phyloP scores from a whole-genome alignment of 2,329 filamentous ascomycete genomes.

The Cercospora sp. region DNA sequence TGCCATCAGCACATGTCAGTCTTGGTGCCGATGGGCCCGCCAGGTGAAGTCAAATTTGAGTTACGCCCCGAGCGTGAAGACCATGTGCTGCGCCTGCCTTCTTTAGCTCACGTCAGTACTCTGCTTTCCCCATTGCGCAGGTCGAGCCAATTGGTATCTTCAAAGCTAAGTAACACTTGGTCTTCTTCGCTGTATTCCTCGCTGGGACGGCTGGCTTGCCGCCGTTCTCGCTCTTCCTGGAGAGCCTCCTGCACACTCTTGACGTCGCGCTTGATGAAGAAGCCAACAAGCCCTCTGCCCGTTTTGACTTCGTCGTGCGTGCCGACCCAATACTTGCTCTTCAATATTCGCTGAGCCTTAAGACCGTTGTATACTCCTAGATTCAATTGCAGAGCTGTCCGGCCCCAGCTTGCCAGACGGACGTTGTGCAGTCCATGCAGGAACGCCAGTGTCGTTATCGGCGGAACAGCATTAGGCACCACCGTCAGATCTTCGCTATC shows the following conservation, averaged over 20 bases:
- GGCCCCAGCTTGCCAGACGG: conserved; percentile 40
- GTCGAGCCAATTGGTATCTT: conserved; percentile 52
- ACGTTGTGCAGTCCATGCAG: conserved; percentile 66
- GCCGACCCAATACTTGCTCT: conserved; percentile 63
- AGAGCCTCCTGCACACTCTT: conserved; percentile 52
- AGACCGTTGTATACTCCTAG: conserved; percentile 64
- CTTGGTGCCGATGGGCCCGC: neutral
- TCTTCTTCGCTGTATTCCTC: conserved; percentile 34
- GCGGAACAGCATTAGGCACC: conserved; percentile 47
- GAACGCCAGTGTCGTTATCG: conserved; percentile 57
- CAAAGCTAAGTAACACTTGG: conserved; percentile 39
- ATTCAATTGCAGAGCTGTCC: conserved; percentile 58
- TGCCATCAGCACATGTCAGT: neutral
- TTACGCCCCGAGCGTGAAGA: neutral
- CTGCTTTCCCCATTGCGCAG: conserved; percentile 58
- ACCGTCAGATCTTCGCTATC: conserved; percentile 46
- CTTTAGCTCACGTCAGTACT: conserved; percentile 46
- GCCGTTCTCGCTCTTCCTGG: conserved; percentile 44
- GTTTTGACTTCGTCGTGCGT: conserved; percentile 66
- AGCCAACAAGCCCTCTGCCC: conserved; percentile 58
- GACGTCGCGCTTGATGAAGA: conserved; percentile 48
- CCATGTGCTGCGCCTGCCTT: neutral
- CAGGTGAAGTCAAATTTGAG: neutral
- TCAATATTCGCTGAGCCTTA: conserved; percentile 53
- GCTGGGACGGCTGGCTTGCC: conserved; percentile 41